Evolutionary conservation across 23 red algal species (phyloP).

Genomic region (Gracilariopsis chorda): DNA sequence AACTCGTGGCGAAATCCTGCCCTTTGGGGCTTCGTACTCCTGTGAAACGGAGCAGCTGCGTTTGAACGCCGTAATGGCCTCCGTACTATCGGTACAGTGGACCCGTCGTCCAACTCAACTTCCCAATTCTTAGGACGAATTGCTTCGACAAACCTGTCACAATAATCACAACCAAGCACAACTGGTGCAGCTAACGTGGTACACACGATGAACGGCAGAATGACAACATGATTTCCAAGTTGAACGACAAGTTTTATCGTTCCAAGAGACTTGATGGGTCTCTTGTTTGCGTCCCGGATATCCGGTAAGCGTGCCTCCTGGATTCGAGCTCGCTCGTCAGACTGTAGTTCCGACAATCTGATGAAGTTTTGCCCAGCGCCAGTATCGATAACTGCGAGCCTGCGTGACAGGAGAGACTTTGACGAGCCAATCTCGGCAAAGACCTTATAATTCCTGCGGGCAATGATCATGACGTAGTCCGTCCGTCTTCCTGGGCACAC

Average conservation of each 20-base stretch:
- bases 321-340: neutral
- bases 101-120: neutral
- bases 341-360: neutral
- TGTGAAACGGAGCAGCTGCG: neutral
- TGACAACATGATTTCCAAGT: neutral
- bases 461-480: no score
- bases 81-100: neutral
- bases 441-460: no score
- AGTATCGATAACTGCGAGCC: no score
- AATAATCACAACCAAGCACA: no score
- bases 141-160: no score
- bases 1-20: neutral
- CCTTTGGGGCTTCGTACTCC: neutral
- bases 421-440: no score
- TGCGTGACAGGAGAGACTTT: no score
- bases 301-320: neutral
- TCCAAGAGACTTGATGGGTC: neutral
- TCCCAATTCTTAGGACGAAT: no score
- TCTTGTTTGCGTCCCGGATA: neutral
- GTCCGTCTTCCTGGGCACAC: no score
- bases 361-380: neutral
- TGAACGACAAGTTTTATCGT: neutral
- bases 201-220: neutral
- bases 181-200: no score
- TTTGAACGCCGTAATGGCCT: neutral